Conservation (phyloP, 176 grass and related monocot species). For the Cenchrus fungigraminus region DNA sequence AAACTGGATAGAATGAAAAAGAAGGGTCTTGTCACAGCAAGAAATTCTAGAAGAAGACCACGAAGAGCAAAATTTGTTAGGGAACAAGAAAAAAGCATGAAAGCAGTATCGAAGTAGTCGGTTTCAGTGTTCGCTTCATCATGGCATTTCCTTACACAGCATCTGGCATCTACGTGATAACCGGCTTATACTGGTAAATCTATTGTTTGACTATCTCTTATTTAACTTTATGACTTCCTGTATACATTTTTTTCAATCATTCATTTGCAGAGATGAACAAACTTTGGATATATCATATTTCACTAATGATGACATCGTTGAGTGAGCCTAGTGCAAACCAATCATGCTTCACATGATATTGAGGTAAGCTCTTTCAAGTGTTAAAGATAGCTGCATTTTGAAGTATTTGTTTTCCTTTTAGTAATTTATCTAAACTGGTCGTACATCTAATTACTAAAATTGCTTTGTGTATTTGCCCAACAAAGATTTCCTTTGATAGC, state of each 20-base stretch:
- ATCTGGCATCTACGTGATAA: background rate
- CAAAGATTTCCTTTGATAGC: slow-evolving; percentile 16
- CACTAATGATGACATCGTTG: background rate
- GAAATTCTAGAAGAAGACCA: slow-evolving; percentile 50
- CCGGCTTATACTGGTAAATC: slow-evolving; percentile 15
- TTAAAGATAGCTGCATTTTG: background rate
- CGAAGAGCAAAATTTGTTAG: slow-evolving; percentile 65
- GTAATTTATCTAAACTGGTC: background rate
- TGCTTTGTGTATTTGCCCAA: background rate
- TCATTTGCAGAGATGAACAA: slow-evolving; percentile 26
- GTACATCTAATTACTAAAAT: background rate
- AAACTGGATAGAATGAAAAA: slow-evolving; percentile 77
- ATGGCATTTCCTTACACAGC: background rate
- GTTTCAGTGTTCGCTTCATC: slow-evolving; percentile 11
- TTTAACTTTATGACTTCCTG: background rate
- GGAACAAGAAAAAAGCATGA: slow-evolving; percentile 55
- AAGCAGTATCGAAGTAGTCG: slow-evolving; percentile 44
- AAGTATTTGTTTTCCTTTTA: background rate
- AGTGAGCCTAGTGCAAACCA: background rate
- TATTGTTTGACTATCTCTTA: slow-evolving; percentile 9
- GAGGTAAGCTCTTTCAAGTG: slow-evolving; percentile 23
- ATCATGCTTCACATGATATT: background rate
- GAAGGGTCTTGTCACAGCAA: slow-evolving; percentile 51
- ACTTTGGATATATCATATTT: background rate
- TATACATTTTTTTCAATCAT: background rate